phyloP scores from a whole-genome alignment of 2,329 filamentous ascomycete genomes.

The Fusarium brevicatenulatum region DNA sequence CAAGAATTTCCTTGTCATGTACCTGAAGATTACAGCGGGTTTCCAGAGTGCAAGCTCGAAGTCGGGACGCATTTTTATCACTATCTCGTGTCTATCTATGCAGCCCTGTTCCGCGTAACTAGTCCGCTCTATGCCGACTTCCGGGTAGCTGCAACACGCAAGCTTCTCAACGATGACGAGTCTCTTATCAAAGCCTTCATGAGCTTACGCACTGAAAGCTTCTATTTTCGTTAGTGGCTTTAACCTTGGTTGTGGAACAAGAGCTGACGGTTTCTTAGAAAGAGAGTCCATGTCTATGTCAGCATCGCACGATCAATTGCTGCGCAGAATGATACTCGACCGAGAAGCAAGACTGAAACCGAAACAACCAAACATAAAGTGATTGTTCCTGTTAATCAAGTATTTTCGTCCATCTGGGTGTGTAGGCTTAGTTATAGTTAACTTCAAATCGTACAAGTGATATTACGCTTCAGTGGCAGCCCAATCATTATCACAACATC shows the following conservation, averaged over 20 bases:
- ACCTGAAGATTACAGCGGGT: constrained; percentile 44
- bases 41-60: constrained; percentile 44
- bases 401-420: not conserved
- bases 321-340: constrained; percentile 44
- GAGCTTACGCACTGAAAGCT: constrained; percentile 44
- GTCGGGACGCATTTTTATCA: constrained; percentile 45
- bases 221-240: constrained; percentile 42
- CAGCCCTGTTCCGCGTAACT: constrained; percentile 43
- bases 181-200: constrained; percentile 40
- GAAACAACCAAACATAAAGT: constrained; percentile 16
- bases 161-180: constrained; percentile 39
- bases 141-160: constrained; percentile 36
- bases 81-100: constrained; percentile 45
- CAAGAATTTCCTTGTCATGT: constrained; percentile 45
- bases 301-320: constrained; percentile 41
- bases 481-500: not conserved
- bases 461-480: not conserved
- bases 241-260: not conserved
- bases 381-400: not conserved
- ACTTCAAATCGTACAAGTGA: not conserved
- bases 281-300: constrained; percentile 44
- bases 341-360: constrained; percentile 41
- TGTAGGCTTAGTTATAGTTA: not conserved
- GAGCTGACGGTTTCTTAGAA: constrained; percentile 33
- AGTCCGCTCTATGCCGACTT: constrained; percentile 45